These are phyloP conservation scores for Gautieria morchelliformis DNA, from an alignment of 768 basidiomycete genomes.

Conservation along the genomic window DNA sequence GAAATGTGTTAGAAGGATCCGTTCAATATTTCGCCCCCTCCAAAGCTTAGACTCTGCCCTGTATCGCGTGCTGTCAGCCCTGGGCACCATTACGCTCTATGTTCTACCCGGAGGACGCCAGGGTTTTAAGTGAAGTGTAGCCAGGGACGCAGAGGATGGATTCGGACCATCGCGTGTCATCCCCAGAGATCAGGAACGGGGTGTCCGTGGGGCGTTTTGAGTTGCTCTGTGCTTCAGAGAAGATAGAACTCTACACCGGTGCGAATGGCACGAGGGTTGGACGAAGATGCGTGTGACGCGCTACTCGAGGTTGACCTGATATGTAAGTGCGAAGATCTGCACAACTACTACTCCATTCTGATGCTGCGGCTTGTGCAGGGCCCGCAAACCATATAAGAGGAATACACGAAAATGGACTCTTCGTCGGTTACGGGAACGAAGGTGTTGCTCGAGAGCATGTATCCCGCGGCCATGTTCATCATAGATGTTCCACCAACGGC, in stretches of 20 bases:
- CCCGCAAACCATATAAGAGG: too few species aligned
- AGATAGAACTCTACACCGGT: not conserved
- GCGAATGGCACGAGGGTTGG: too few species aligned
- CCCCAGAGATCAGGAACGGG: conserved; percentile 1
- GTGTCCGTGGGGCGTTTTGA: not conserved
- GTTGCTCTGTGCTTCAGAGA: not conserved
- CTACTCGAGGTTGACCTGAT: not conserved
- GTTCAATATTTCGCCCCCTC: conserved; percentile 8
- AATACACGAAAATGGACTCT: not conserved
- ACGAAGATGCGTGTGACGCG: not conserved
- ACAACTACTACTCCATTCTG: not conserved
- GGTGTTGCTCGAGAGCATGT: not conserved
- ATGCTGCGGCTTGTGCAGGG: too few species aligned
- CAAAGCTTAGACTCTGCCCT: not conserved
- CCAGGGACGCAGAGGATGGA: conserved; percentile 7
- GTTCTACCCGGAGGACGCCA: not conserved
- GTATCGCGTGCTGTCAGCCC: too few species aligned
- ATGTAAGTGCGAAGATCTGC: not conserved
- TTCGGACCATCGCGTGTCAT: conserved; percentile 6
- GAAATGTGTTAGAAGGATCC: too few species aligned
- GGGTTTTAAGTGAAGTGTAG: too few species aligned
- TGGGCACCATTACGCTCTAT: too few species aligned
- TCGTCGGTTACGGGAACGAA: not conserved
- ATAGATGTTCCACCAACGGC: not conserved
- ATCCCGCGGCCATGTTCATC: not conserved